Percentiles rank a stretch among this genome's conserved stretches.
Evolutionary conservation across 176 grass and related monocot genomes (phyloP).

Genomic region (Dendrocalamus sinicus): DNA sequence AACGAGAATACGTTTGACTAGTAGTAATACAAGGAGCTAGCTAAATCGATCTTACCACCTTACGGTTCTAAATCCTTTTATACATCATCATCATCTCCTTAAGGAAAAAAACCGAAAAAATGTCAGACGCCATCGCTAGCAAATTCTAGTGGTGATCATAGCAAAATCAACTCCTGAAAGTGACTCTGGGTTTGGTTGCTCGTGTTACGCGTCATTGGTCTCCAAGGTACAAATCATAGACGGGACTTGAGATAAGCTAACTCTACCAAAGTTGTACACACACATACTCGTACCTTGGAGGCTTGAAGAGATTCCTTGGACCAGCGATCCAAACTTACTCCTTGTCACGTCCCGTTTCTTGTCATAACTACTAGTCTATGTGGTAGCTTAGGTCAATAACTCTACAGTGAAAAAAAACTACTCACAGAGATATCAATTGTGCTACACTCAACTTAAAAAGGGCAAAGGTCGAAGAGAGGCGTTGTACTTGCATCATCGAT

Average conservation of each 20-base stretch:
- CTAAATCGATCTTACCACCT: too few species aligned
- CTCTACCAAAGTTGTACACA: neutral
- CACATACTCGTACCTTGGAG: neutral
- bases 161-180: conserved; percentile 12
- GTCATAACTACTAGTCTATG: neutral
- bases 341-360: neutral
- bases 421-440: too few species aligned
- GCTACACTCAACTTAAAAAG: too few species aligned
- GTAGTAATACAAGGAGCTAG: too few species aligned
- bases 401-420: neutral
- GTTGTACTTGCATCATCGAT: too few species aligned
- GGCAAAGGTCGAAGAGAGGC: too few species aligned
- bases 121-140: too few species aligned
- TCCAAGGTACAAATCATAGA: neutral
- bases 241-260: neutral
- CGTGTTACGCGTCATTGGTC: neutral
- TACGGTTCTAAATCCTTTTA: too few species aligned
- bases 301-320: neutral
- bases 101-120: too few species aligned
- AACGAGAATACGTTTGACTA: too few species aligned
- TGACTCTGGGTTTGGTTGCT: neutral
- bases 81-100: too few species aligned
- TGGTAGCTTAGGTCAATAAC: neutral
- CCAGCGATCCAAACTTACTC: neutral
- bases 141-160: neutral